Percentiles rank a stretch among this genome's conserved stretches.
These are phyloP conservation scores for Isabelozyma gotoi DNA, from an alignment of 805 yeast species.

Conservation along the genomic window DNA sequence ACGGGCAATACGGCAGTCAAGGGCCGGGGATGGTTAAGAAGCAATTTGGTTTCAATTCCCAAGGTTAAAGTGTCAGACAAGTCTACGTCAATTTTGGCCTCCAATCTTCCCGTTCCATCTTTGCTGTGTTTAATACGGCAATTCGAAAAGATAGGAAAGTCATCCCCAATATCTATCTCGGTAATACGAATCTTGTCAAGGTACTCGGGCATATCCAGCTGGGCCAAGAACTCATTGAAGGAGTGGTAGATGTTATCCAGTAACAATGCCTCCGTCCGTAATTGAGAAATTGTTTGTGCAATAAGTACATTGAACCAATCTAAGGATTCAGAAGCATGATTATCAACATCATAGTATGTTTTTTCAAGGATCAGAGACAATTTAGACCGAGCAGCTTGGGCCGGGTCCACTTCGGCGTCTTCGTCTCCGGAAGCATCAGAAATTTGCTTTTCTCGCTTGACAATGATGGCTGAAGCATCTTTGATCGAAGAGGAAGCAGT, in stretches of 20 bases:
- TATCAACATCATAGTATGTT: conserved; percentile 86
- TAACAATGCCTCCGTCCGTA: conserved; percentile 83
- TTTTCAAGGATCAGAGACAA: conserved; percentile 69
- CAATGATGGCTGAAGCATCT: conserved; percentile 33
- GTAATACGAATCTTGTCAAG: conserved; percentile 75
- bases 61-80: conserved; percentile 82
- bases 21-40: conserved; percentile 81
- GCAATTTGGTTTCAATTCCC: conserved; percentile 77
- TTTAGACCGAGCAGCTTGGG: conserved; percentile 11
- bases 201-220: conserved; percentile 73
- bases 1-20: conserved; percentile 87
- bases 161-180: conserved; percentile 91
- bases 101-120: conserved; percentile 54
- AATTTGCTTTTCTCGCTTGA: conserved; percentile 26
- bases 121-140: conserved; percentile 73
- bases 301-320: conserved; percentile 96
- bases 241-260: conserved; percentile 84
- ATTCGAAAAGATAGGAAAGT: conserved; percentile 91
- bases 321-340: conserved; percentile 84
- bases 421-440: conserved; percentile 4
- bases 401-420: conserved; percentile 12
- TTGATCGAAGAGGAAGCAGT: conserved; percentile 17
- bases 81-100: conserved; percentile 90
- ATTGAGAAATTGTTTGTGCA: conserved; percentile 86
- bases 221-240: conserved; percentile 62